Conservation (phyloP, 441 rosid genomes). For the Cnidoscolus chayamansa region DNA sequence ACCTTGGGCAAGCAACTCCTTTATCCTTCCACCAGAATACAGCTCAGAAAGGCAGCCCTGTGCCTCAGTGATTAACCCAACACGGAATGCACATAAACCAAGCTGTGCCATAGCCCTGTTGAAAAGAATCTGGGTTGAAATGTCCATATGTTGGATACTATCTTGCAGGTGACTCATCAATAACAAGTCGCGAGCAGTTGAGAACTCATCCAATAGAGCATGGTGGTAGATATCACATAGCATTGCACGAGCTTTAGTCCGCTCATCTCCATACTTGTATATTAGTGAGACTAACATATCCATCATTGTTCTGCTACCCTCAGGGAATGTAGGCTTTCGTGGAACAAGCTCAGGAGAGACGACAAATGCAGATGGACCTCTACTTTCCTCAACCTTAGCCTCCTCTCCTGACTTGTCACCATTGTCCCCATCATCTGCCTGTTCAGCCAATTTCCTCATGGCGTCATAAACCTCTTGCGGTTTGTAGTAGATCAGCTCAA, state of each 20-base stretch:
- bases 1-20: constrained; percentile 80
- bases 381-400: constrained; percentile 35
- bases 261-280: constrained; percentile 72
- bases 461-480: constrained; percentile 78
- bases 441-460: constrained; percentile 69
- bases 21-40: constrained; percentile 71
- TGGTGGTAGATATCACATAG: constrained; percentile 74
- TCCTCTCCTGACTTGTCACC: constrained; percentile 42
- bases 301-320: constrained; percentile 65
- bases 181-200: constrained; percentile 60
- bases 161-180: constrained; percentile 79
- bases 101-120: constrained; percentile 89
- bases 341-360: constrained; percentile 57
- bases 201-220: constrained; percentile 58
- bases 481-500: constrained; percentile 68
- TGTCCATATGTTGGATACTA: constrained; percentile 65
- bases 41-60: constrained; percentile 71
- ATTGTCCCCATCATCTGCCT: constrained; percentile 40
- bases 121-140: constrained; percentile 72
- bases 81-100: constrained; percentile 70
- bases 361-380: constrained; percentile 54
- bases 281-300: constrained; percentile 63
- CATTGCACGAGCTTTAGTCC: constrained; percentile 84
- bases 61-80: constrained; percentile 54
- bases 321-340: constrained; percentile 71